phyloP scores from a whole-genome alignment of 2,329 filamentous ascomycete genomes.

The Ilyonectria mors-panacis region DNA sequence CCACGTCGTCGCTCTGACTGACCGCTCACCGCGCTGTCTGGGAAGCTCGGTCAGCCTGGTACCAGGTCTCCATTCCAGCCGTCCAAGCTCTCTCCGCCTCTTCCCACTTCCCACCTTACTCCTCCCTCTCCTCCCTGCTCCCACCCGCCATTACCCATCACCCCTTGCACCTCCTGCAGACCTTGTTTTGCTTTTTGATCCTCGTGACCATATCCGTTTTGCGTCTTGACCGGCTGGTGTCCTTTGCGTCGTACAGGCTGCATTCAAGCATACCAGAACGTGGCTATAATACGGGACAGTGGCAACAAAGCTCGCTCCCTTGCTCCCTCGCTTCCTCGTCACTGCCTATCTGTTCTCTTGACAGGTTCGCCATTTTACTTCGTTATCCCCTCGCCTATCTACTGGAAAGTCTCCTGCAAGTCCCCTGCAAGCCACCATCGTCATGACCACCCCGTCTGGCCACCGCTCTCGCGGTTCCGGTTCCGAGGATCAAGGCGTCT shows the following conservation, averaged over 20 bases:
- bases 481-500: conserved; percentile 66
- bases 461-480: conserved; percentile 56
- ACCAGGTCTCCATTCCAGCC: conserved; percentile 41
- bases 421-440: conserved; percentile 20
- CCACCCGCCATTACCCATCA: conserved; percentile 30
- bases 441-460: conserved; percentile 49
- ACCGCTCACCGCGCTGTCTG: conserved; percentile 3
- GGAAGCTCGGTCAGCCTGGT: conserved; percentile 20
- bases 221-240: conserved; percentile 26
- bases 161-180: conserved; percentile 20
- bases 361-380: conserved; percentile 27
- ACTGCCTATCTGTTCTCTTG: conserved; percentile 11
- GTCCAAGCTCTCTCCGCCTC: conserved; percentile 48
- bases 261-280: conserved; percentile 24
- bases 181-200: conserved; percentile 36
- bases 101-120: conserved; percentile 30
- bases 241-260: conserved; percentile 25
- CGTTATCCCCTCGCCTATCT: neutral
- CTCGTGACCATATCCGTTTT: conserved; percentile 36
- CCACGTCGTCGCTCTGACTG: neutral
- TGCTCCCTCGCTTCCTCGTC: conserved; percentile 4
- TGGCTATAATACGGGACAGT: conserved; percentile 27
- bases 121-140: conserved; percentile 26
- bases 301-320: conserved; percentile 5
- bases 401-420: conserved; percentile 18